Conservation (phyloP, 805 yeast species). For the Yarrowia bubula region DNA sequence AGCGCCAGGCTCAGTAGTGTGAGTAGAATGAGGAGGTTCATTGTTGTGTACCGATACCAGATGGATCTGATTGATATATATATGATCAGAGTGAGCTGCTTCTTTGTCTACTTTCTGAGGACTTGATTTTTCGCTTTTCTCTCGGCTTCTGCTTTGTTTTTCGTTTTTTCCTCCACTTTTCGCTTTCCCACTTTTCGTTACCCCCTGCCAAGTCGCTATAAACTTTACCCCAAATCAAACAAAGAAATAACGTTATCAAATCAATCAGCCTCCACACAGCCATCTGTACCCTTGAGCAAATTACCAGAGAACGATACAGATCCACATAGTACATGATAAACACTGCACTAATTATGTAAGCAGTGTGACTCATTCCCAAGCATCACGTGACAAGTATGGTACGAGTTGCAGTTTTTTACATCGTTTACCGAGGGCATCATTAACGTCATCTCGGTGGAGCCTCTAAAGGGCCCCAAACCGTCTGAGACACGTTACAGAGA, state of each 20-base stretch:
- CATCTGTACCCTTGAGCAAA: not conserved
- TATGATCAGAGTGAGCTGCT: too few relatives aligned
- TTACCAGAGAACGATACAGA: not conserved
- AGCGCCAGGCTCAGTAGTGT: not conserved
- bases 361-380: too few relatives aligned
- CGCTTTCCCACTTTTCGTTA: not conserved
- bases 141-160: not conserved
- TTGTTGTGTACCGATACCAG: not conserved
- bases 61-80: not conserved
- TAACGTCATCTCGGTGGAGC: too few relatives aligned
- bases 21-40: not conserved
- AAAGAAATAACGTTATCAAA: slow-evolving; percentile 11
- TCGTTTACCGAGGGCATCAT: too few relatives aligned
- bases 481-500: too few relatives aligned
- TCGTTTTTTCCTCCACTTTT: not conserved
- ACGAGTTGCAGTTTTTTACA: too few relatives aligned
- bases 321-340: too few relatives aligned
- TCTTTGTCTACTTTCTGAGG: not conserved
- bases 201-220: slow-evolving; percentile 13
- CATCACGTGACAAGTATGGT: too few relatives aligned
- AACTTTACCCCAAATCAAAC: not conserved
- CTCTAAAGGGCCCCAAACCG: too few relatives aligned
- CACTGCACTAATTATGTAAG: too few relatives aligned
- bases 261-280: not conserved
- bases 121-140: not conserved